Evolutionary conservation across 1,139 yeast genomes (phyloP).

Genomic region (Blastobotrys indianensis): DNA sequence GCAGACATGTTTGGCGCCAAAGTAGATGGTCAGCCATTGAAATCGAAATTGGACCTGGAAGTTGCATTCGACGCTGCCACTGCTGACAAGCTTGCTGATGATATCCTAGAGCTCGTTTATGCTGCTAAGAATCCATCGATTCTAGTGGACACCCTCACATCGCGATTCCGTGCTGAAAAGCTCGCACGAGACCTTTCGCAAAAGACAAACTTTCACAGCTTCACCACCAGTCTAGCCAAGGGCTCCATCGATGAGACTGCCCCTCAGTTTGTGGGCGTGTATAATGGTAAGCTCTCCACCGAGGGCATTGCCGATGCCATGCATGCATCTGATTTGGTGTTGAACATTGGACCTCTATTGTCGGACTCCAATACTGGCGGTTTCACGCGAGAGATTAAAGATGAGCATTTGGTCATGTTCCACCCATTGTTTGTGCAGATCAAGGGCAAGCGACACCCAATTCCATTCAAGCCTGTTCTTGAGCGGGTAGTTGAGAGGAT

Average conservation of each 20-base stretch:
- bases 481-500: conserved; percentile 35
- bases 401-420: conserved; percentile 34
- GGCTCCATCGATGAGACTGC: conserved; percentile 57
- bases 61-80: conserved; percentile 23
- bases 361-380: conserved; percentile 42
- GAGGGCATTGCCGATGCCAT: conserved; percentile 40
- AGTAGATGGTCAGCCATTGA: conserved; percentile 31
- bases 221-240: conserved; percentile 47
- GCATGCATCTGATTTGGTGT: conserved; percentile 34
- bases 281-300: conserved; percentile 48
- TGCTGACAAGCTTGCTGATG: conserved; percentile 40
- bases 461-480: conserved; percentile 46
- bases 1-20: conserved; percentile 52
- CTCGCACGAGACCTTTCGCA: conserved; percentile 44
- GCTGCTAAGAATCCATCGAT: conserved; percentile 53
- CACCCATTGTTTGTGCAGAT: conserved; percentile 45
- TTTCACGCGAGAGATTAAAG: conserved; percentile 35
- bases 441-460: conserved; percentile 34
- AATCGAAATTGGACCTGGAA: conserved; percentile 28
- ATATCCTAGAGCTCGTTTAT: conserved; percentile 48
- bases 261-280: conserved; percentile 57
- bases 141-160: conserved; percentile 59
- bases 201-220: conserved; percentile 41
- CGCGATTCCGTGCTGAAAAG: conserved; percentile 45
- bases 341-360: conserved; percentile 39